phyloP scores from a whole-genome alignment of 2,329 filamentous ascomycete genomes.

The Colletotrichum abscissum region DNA sequence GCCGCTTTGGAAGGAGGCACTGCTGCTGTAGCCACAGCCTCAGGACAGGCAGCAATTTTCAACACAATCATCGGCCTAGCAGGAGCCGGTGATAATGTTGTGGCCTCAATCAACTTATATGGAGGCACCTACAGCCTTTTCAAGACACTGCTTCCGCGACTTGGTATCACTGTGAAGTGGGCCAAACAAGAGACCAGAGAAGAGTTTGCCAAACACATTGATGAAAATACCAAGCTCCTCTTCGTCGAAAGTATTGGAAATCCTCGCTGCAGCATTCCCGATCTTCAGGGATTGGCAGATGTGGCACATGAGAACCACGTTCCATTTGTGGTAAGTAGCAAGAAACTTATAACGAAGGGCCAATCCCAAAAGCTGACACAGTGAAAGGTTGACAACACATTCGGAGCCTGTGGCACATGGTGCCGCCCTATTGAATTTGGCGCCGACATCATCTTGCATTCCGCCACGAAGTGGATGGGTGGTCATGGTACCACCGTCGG shows the following conservation, averaged over 20 bases:
- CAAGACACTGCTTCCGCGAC: conserved; percentile 73
- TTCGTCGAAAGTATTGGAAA: conserved; percentile 95
- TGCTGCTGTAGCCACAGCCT: conserved; percentile 84
- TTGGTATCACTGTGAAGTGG: conserved; percentile 55
- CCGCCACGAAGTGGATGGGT: conserved; percentile 79
- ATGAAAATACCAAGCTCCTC: conserved; percentile 91
- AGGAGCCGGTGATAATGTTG: conserved; percentile 94
- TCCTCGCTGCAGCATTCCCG: conserved; percentile 85
- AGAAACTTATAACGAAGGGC: no score
- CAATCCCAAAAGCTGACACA: no score
- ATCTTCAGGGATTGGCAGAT: conserved; percentile 68
- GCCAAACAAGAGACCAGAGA: conserved; percentile 83
- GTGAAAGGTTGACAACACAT: no score
- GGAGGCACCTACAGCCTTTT: conserved; percentile 97
- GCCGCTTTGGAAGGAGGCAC: conserved; percentile 92
- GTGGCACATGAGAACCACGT: no score
- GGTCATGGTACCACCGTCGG: conserved; percentile 78
- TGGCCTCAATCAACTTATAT: conserved; percentile 90
- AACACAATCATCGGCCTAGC: no score
- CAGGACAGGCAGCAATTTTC: conserved; percentile 70
- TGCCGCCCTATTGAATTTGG: conserved; percentile 39
- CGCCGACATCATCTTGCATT: conserved; percentile 77
- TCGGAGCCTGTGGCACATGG: no score
- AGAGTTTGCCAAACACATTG: conserved; percentile 89
- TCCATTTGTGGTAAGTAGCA: no score